Conservation (phyloP, 495 filamentous ascomycete genomes). For the Tuber calosporum region DNA sequence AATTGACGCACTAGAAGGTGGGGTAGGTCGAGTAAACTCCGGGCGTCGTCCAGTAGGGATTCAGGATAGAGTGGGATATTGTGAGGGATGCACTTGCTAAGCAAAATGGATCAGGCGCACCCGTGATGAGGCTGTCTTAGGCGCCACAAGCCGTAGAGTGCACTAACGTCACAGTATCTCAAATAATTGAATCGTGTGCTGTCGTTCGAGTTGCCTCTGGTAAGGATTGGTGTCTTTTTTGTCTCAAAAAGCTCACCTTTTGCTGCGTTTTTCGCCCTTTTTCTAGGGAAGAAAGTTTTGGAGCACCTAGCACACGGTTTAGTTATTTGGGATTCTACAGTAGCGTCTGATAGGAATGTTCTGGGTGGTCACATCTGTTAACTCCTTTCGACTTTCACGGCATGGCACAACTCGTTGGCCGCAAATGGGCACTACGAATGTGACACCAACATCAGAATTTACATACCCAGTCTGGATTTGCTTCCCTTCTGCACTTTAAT, state of each 20-base stretch:
- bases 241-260: too few relatives aligned
- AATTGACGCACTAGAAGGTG: background rate
- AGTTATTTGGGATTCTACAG: background rate
- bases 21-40: background rate
- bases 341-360: background rate
- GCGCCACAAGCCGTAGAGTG: too few relatives aligned
- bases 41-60: background rate
- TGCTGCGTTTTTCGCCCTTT: too few relatives aligned
- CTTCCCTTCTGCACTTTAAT: background rate
- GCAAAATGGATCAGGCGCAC: too few relatives aligned
- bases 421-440: background rate
- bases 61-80: background rate
- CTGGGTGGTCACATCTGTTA: background rate
- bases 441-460: background rate
- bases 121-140: too few relatives aligned
- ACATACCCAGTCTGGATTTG: background rate
- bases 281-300: too few relatives aligned
- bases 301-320: too few relatives aligned
- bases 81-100: too few relatives aligned
- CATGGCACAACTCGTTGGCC: background rate
- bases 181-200: too few relatives aligned
- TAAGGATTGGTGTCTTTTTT: too few relatives aligned
- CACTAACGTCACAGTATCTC: too few relatives aligned
- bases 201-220: too few relatives aligned
- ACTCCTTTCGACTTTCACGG: background rate